Base-by-base conservation (phyloP, 129 eudicot species). In the Centella asiatica region DNA sequence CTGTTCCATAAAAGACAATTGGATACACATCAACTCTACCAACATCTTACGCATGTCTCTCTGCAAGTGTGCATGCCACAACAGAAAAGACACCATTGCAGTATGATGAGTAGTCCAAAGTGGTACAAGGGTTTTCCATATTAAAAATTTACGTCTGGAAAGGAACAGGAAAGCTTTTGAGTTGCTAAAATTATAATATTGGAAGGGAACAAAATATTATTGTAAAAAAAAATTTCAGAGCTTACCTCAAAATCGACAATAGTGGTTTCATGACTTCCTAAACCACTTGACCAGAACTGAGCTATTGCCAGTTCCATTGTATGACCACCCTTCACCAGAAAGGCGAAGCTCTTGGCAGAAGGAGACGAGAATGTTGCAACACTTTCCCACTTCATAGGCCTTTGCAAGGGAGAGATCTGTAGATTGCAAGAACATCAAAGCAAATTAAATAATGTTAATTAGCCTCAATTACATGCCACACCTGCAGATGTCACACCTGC, bases 281-380 rank as follows among this genome's bases (percentile, higher is more conserved):
- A 56, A 47, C 99, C 99, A 72, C 99, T 93, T n/a, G 99, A 93
- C 99, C 99, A 93, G 71, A 85, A 93, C 64, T 93, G 99, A 55
- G 99, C 84, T 62, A 93, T 76, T 57, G 94, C 96, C 56, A 93
- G 74, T 75, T 93, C 99, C 81, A 93, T 85, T 45, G 99, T 93
- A 25, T 74, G 78, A 34, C 96, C 95, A 63, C 93, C 86, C 85
- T 85, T 87, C 39, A 93, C 99, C 13, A 73, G 62, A 70, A 93
- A 87, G 65, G 88, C 79, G 77, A 87, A 93, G 69, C 80, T 76
- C 82, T 88, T 82, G 49, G 99, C 82, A 39, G 96, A 85, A 40
- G 99, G 99, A 75, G 93, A 85, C 31, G 96, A 93, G 64, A 85
- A 88, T 26, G 75, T 69, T 37, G 79, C 78, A 32, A 75, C 95